Evolutionary conservation across 345 rosid genomes (phyloP).

Genomic region (Anacardium occidentale): DNA sequence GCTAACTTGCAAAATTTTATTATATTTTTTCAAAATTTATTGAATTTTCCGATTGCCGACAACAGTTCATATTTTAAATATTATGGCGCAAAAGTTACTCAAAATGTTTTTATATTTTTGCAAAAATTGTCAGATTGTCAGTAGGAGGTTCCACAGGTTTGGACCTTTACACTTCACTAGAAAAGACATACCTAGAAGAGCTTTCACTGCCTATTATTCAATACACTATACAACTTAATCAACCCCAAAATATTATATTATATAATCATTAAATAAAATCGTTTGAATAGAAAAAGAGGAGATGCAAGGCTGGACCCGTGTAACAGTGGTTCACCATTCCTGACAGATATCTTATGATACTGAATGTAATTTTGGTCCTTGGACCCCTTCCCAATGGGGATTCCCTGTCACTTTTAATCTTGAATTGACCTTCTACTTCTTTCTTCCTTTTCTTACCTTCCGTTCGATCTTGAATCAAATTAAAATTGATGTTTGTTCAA

Average conservation of each 20-base stretch:
- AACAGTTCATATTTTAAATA: slow-evolving; percentile 3
- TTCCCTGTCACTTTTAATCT: slow-evolving; percentile 26
- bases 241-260: no score
- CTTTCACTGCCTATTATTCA: slow-evolving; percentile 8
- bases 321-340: slow-evolving; percentile 19
- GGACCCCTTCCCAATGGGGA: slow-evolving; percentile 40
- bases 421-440: not conserved
- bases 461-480: no score
- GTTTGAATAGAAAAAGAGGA: no score
- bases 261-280: no score
- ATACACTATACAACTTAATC: not conserved
- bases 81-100: not conserved
- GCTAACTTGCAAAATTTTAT: not conserved
- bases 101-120: not conserved
- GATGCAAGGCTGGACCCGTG: slow-evolving; percentile 15
- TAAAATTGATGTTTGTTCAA: not conserved
- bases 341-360: slow-evolving; percentile 44
- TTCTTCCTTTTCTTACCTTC: not conserved
- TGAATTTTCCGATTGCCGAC: not conserved
- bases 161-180: slow-evolving; percentile 45
- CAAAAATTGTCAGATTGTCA: slow-evolving; percentile 23
- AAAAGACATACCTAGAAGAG: slow-evolving; percentile 41
- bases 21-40: not conserved
- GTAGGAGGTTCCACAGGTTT: slow-evolving; percentile 38
- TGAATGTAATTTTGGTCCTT: slow-evolving; percentile 27